These are phyloP conservation scores for Spathaspora sp. DNA, from an alignment of 805 yeast genomes.

Conservation along the genomic window DNA sequence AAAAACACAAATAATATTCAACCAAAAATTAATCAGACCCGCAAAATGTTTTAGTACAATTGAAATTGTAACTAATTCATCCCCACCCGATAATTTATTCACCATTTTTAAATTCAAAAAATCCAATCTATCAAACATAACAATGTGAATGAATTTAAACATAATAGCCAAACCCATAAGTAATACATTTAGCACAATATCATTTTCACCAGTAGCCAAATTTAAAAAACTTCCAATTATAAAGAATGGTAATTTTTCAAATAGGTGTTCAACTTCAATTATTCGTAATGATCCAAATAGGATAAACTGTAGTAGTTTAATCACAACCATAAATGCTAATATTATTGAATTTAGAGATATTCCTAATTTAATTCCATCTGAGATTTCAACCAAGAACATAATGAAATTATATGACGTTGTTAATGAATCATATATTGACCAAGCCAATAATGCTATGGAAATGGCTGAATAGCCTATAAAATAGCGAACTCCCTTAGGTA, in stretches of 20 bases:
- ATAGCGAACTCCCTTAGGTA: conserved; percentile 4
- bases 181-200: conserved; percentile 49
- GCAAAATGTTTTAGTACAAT: conserved; percentile 30
- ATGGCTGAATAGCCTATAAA: conserved; percentile 11
- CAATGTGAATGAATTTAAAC: conserved; percentile 73
- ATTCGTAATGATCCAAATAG: conserved; percentile 74
- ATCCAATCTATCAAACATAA: conserved; percentile 54
- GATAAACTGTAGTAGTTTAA: conserved; percentile 45
- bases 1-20: conserved; percentile 41
- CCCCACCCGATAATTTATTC: conserved; percentile 16
- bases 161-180: conserved; percentile 26
- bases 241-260: conserved; percentile 33
- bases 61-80: conserved; percentile 9
- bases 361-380: conserved; percentile 27
- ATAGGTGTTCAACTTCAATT: conserved; percentile 67
- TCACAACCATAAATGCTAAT: conserved; percentile 16
- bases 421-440: conserved; percentile 20
- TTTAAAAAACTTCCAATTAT: conserved; percentile 51
- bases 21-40: conserved; percentile 29
- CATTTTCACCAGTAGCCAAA: conserved; percentile 63
- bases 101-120: conserved; percentile 25
- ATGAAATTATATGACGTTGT: conserved; percentile 17
- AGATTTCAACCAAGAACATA: conserved; percentile 23
- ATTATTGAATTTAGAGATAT: conserved; percentile 24
- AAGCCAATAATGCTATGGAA: conserved; percentile 12